Percentiles rank a stretch among this genome's conserved stretches.
These are phyloP conservation scores for Rhizophora apiculata DNA, from an alignment of 345 rosid species.

Conservation along the genomic window DNA sequence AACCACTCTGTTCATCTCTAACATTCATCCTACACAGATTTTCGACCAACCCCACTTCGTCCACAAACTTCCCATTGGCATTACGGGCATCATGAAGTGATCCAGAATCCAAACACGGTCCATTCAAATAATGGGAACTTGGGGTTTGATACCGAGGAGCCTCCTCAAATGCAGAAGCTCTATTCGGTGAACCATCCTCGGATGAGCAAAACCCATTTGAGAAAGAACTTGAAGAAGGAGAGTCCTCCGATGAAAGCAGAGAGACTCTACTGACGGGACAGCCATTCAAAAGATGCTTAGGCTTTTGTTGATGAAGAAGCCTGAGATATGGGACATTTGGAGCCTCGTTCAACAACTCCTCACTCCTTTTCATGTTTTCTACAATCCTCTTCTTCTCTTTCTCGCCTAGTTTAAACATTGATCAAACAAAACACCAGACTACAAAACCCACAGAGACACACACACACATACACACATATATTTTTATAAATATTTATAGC, in stretches of 20 bases:
- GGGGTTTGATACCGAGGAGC: conserved; percentile 14
- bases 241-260: conserved; percentile 25
- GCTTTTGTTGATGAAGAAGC: conserved; percentile 23
- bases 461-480: neutral
- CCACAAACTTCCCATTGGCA: conserved; percentile 13
- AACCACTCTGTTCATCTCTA: conserved; percentile 28
- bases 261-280: conserved; percentile 21
- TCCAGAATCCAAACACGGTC: conserved; percentile 30
- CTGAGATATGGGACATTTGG: conserved; percentile 23
- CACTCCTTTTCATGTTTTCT: conserved; percentile 24
- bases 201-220: conserved; percentile 37
- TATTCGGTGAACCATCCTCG: conserved; percentile 27
- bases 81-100: conserved; percentile 19
- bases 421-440: neutral
- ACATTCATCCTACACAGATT: conserved; percentile 43
- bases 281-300: conserved; percentile 12
- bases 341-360: conserved; percentile 26
- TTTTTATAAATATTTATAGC: neutral
- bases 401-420: conserved; percentile 35
- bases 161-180: conserved; percentile 16
- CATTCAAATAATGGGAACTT: conserved; percentile 24
- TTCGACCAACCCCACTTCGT: conserved; percentile 36
- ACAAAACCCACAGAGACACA: neutral
- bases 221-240: conserved; percentile 34
- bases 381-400: conserved; percentile 21